Percentiles rank a stretch among this genome's conserved stretches.
Evolutionary conservation across 2,329 filamentous ascomycete species (phyloP).

Genomic region (Pezicula rhizophila): DNA sequence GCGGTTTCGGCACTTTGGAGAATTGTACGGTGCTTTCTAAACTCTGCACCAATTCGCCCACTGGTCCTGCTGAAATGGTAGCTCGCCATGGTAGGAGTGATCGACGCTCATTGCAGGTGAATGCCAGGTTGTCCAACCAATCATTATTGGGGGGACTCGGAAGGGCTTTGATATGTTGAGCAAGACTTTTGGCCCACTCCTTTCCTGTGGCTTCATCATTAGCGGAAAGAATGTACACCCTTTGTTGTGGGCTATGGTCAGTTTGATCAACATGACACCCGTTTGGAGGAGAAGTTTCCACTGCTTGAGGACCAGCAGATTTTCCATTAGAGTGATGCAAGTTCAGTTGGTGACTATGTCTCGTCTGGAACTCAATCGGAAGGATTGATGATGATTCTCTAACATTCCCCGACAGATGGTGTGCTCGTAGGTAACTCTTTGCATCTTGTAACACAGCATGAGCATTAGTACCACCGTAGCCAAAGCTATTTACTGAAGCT

Average conservation of each 20-base stretch:
- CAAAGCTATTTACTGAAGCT: slow-evolving; percentile 17
- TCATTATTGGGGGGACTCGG: not conserved
- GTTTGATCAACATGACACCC: too few relatives aligned
- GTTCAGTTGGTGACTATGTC: too few relatives aligned
- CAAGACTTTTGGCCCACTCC: not conserved
- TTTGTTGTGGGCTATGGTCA: too few relatives aligned
- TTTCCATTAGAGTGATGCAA: not conserved
- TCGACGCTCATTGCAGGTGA: slow-evolving; percentile 2
- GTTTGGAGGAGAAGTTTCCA: too few relatives aligned
- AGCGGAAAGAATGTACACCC: not conserved
- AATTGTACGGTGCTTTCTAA: slow-evolving; percentile 26
- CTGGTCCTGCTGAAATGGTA: not conserved
- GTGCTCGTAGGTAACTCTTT: not conserved
- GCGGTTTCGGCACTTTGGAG: slow-evolving; percentile 30
- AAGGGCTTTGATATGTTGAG: not conserved
- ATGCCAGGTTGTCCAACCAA: not conserved
- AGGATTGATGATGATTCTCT: not conserved
- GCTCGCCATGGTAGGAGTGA: slow-evolving; percentile 2
- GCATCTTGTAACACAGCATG: slow-evolving; percentile 10
- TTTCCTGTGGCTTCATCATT: not conserved
- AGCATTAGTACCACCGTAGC: slow-evolving; percentile 15
- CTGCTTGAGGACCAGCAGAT: too few relatives aligned
- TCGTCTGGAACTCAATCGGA: too few relatives aligned
- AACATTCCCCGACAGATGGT: not conserved
- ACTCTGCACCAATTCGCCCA: slow-evolving; percentile 5